Evolutionary conservation across 2,329 filamentous ascomycete species (phyloP), one percentile per base, ranked within the genome.

Genomic region (Penicillium sp.): DNA sequence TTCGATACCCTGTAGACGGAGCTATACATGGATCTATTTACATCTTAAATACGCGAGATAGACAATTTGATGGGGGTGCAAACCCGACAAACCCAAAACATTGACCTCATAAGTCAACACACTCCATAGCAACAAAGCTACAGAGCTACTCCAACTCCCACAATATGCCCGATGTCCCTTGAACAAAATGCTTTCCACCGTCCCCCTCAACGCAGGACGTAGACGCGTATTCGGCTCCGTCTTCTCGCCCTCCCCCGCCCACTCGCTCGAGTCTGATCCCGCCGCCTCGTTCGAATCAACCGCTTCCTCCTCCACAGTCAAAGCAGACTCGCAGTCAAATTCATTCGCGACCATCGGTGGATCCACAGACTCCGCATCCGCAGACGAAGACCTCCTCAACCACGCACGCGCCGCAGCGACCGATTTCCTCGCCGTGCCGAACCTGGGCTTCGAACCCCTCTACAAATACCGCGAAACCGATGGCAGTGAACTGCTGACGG

Each of bases 141-240:
- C 24, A 22, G 16, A 53, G 44, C 43, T 43, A 32, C 7, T 14
- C 3, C n/a, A 21, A 11, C 5, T 29, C 18, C 18, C 58, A 56
- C 54, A 40, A 65, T 27, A 27, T 67, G 60, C 21, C 53, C 46
- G 47, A 54, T 16, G 31, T 46, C 42, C 44, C 41, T 34, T 54
- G 43, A 53, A 22, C 50, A 65, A 46, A 38, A 72, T 70, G 67
- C 44, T 65, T 21, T 60, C 63, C 21, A 63, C 62, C 44, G 53
- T 50, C 32, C 61, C 68, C 44, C 59, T 67, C 48, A 61, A 61
- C 53, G 53, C 50, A 51, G 58, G 63, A 53, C 72, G 72, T 57
- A 71, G 71, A 63, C 75, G 74, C 58, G 69, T 78, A 21, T 76
- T 77, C 59, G 66, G 65, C 51, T 76, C 75, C 11, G 75, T 78